Percentiles rank a stretch among this genome's conserved stretches.
These are phyloP conservation scores for Malassezia obtusa DNA, from an alignment of 1,284 basidiomycete species.

Conservation along the genomic window DNA sequence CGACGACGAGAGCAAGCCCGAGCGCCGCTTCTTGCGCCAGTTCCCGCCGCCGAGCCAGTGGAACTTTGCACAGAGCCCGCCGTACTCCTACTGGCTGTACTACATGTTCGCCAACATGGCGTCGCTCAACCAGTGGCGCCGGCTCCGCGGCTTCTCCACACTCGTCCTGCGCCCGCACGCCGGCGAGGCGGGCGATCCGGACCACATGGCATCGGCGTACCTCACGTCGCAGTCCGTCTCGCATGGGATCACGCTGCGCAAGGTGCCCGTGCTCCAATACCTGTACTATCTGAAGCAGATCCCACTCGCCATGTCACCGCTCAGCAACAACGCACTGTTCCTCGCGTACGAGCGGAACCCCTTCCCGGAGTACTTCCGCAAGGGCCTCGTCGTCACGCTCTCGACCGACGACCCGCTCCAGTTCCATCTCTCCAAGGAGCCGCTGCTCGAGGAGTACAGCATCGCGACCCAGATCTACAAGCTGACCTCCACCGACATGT, in stretches of 20 bases:
- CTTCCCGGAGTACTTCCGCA: conserved; percentile 90
- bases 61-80: conserved; percentile 79
- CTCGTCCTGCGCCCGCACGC: conserved; percentile 95
- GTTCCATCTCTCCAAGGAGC: conserved; percentile 56
- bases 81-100: conserved; percentile 86
- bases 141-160: conserved; percentile 73
- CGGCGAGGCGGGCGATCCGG: conserved; percentile 95
- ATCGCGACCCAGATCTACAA: conserved; percentile 64
- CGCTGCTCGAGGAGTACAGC: conserved; percentile 90
- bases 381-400: conserved; percentile 88
- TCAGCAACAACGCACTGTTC: conserved; percentile 96
- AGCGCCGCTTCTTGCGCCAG: conserved; percentile 83
- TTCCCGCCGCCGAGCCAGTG: conserved; percentile 88
- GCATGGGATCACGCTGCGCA: conserved; percentile 91
- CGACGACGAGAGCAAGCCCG: conserved; percentile 92
- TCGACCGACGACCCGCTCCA: conserved; percentile 80
- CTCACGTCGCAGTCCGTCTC: conserved; percentile 95
- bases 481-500: conserved; percentile 53
- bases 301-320: conserved; percentile 81
- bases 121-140: conserved; percentile 85
- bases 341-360: conserved; percentile 95
- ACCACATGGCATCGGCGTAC: conserved; percentile 91
- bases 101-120: conserved; percentile 97
- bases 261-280: conserved; percentile 71
- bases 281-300: conserved; percentile 60